Evolutionary conservation across 768 basidiomycete genomes (phyloP), one percentile per base, ranked within the genome.

Genomic region (Cyathus striatus): DNA sequence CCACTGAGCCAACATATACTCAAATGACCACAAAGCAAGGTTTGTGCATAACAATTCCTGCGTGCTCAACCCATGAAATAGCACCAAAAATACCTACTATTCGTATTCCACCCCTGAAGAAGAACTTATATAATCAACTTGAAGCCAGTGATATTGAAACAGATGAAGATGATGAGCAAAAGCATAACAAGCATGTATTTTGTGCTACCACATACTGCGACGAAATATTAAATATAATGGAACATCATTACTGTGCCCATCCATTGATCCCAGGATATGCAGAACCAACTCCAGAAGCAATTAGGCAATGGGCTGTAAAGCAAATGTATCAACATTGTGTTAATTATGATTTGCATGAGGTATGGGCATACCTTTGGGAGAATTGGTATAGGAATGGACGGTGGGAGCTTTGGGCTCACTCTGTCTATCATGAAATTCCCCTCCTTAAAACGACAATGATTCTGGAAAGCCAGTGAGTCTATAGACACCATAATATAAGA

Each of bases 401-500:
- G 27, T 62, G 60, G 60, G 54, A 57, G 35, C 50, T 62, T 2
- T 62, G 56, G 59, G 56, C 55, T 1, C 45, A 53, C 12, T 51
- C 49, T 1, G 42, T 27, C 13, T 27, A 48, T 39, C 18, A 22
- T 1, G 43, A 45, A 23, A 60, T 62, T 16, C 53, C 59, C 1
- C 21, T 46, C 5, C 32, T 62, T 25, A 60, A 55, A 42, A 60
- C 56, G 6, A 59, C 58, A 6, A 62, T 60, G 58, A 54, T 54
- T 23, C 30, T 57, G 27, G 56, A 64, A 50, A 54, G 47, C 53
- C 56, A 60, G 60, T 57, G 22, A 51, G 55, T 51, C 27, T 9
- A n/a, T 30, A 7, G n/a, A 18, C 25, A 7, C 7, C n/a, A 30
- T 30, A 16, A 34, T 4, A n/a, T 17, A 10, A 14, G 23, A 20